Evolutionary conservation across 1,284 basidiomycete genomes (phyloP).

Genomic region (Ustilago tritici): DNA sequence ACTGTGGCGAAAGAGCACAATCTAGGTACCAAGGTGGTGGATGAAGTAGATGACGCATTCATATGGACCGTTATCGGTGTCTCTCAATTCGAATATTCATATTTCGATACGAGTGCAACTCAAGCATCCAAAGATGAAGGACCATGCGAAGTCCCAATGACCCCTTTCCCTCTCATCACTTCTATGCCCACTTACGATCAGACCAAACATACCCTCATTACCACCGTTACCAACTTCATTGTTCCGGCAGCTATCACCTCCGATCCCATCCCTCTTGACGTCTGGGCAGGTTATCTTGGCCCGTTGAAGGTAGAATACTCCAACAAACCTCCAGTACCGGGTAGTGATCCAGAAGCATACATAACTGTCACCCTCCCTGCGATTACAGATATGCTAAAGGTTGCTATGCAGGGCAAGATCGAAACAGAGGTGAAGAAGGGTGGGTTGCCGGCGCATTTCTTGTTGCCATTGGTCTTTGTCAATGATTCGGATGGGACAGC

Average conservation of each 20-base stretch:
- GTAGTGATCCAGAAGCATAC: conserved; percentile 39
- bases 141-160: conserved; percentile 73
- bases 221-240: conserved; percentile 74
- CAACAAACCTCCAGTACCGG: conserved; percentile 13
- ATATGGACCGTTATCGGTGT: conserved; percentile 97
- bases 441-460: conserved; percentile 28
- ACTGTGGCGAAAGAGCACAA: conserved; percentile 80
- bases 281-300: conserved; percentile 89
- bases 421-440: neutral
- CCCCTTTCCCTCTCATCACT: conserved; percentile 87
- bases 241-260: conserved; percentile 71
- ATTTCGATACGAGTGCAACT: conserved; percentile 86
- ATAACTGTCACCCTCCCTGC: conserved; percentile 54
- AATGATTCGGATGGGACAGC: conserved; percentile 62
- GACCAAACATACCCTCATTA: conserved; percentile 79
- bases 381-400: conserved; percentile 42
- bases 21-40: conserved; percentile 75
- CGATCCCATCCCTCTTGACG: conserved; percentile 76
- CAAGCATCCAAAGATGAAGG: conserved; percentile 80
- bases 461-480: conserved; percentile 65
- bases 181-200: conserved; percentile 82
- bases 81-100: conserved; percentile 92
- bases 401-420: conserved; percentile 18
- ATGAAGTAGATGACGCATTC: conserved; percentile 91
- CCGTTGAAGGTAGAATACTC: conserved; percentile 72